Base-by-base conservation (phyloP, 208 protist species). In the Leishmania lainsoni region DNA sequence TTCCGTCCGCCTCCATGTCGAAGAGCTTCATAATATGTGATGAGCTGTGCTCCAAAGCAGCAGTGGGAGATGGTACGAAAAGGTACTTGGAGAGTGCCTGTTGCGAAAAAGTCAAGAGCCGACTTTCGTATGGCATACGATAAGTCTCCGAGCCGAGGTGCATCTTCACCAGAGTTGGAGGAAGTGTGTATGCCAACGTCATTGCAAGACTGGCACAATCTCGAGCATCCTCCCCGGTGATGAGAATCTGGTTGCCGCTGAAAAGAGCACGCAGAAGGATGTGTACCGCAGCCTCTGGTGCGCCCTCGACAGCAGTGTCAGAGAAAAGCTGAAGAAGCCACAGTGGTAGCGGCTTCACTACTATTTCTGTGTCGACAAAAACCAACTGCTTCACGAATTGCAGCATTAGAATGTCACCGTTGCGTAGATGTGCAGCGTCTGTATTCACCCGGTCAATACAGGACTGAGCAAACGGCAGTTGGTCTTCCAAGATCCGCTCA, bases 171-270 rank as follows among this genome's bases (percentile, higher is more conserved):
- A 95, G 74, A 32, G 83, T 68, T 32, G 79, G 83, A n/a, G 94
- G 94, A 58, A 97, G 76, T 39, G 90, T 82, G 58, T 89, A 84
- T 32, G 92, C 83, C 48, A 97, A 76, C 0, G 91, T 73, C 76
- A 94, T 71, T 17, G 82, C 91, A 10, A 97, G 80, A 45, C 87
- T 89, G 8, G 91, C 92, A 54, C 85, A 88, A 39, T 90, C 84
- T 32, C 73, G 70, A 39, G 83, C 83, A 65, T 89, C 71, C 4
- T 80, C 76, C 12, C 90, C 89, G 6, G 85, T 85, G 32, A 97
- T 82, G 42, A 95, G 5, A 71, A 97, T 90, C 82, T 97, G 94
- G 39, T 91, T 91, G 0, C 94, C 94, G 56, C 74, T 82, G n/a
- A 95, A 92, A 10, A 97, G 84, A 12, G 90, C 87, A 32, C 77